Evolutionary conservation across 257 asterid species (phyloP), one percentile per base, ranked within the genome.

Genomic region (Salvia hispanica): DNA sequence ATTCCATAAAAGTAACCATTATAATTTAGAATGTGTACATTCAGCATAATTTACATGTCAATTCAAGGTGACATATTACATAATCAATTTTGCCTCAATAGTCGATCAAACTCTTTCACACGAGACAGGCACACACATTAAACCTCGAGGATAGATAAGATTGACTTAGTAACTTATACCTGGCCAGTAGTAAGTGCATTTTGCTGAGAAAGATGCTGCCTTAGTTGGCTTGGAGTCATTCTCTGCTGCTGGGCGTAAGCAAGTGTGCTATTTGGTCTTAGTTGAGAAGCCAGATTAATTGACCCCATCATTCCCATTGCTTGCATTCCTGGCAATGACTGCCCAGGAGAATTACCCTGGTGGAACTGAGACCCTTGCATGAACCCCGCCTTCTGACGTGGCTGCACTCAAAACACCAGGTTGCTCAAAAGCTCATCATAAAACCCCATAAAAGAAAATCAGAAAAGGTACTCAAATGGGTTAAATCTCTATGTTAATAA

Each of bases 321-420:
- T 74, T 83, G 90, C 81, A 85, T 83, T 74, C 91, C 96, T 43
- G 77, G 88, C 78, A 90, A 78, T 14, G 94, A 79, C 81, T 88
- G 95, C 39, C 91, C 99, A 52, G 92, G 77, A 75, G 94, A 72
- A 81, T 79, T 91, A 61, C 95, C 90, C 2, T 87, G 76, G 70
- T 86, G 93, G 70, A 84, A 83, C 82, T 90, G 99, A 54, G 90
- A 83, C 66, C 95, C 95, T 80, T 80, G 96, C 83, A 83, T 73
- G 61, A 86, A 79, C 55, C 85, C 89, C 3, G 91, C 83, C 82
- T 91, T 88, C 77, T 86, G 95, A 42, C 95, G 85, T 12, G 94
- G 96, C 95, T 94, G 87, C 91, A 85, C 36, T 66, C 37, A 76
- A 59, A 77, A 37, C 36, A 67, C 25, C 76, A 79, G 56, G 14